Evolutionary conservation across 108 stramenopile species (phyloP).

Genomic region (Parmales sp.): DNA sequence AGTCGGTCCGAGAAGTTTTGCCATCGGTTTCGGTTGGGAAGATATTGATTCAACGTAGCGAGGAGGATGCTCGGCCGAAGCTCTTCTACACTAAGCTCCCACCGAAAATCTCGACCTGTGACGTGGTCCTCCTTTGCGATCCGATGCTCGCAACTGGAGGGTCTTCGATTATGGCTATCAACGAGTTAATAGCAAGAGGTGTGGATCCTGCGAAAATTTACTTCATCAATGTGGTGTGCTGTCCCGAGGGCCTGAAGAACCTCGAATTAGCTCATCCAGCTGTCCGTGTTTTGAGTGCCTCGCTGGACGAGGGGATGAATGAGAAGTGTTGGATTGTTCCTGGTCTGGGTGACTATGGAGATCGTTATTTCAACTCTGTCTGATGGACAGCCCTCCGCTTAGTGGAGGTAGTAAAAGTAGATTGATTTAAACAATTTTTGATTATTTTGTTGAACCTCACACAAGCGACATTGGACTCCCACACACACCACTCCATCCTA

Average conservation of each 20-base stretch:
- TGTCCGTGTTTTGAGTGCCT: conserved; percentile 75
- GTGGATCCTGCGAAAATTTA: conserved; percentile 59
- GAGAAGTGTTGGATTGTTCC: conserved; percentile 92
- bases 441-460: too few relatives aligned
- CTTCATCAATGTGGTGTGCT: conserved; percentile 90
- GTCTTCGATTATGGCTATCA: conserved; percentile 68
- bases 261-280: conserved; percentile 45
- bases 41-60: conserved; percentile 94
- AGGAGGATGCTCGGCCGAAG: conserved; percentile 54
- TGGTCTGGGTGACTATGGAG: conserved; percentile 95
- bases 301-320: conserved; percentile 81
- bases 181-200: conserved; percentile 44
- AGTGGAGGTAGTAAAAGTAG: too few relatives aligned
- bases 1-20: conserved; percentile 62
- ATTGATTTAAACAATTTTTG: too few relatives aligned
- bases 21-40: conserved; percentile 76
- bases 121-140: conserved; percentile 80
- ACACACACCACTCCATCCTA: too few relatives aligned
- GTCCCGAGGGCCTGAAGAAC: conserved; percentile 80
- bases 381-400: too few relatives aligned
- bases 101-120: conserved; percentile 43
- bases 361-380: conserved; percentile 80
- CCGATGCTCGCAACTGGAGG: conserved; percentile 99
- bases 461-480: too few relatives aligned
- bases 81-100: conserved; percentile 90